Evolutionary conservation across 1,139 yeast genomes (phyloP).

Genomic region (Diutina mesorugosa): DNA sequence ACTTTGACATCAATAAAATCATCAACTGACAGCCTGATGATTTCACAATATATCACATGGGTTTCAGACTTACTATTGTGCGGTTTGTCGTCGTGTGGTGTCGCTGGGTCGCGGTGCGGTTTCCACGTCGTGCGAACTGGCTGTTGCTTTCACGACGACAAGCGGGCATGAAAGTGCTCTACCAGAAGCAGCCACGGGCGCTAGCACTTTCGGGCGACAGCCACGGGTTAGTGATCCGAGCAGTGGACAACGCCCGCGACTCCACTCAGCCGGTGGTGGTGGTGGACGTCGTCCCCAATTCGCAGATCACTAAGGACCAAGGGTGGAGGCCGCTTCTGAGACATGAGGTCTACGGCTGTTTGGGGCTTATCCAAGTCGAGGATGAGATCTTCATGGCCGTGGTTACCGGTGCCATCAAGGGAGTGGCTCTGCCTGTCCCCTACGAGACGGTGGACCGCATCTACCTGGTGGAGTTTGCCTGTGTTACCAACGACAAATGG

Average conservation of each 20-base stretch:
- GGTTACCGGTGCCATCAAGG: slow-evolving; percentile 55
- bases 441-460: slow-evolving; percentile 74
- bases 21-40: too few species aligned
- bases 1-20: too few species aligned
- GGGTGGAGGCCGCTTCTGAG: not conserved
- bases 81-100: too few species aligned
- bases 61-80: too few species aligned
- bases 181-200: not conserved
- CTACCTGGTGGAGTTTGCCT: slow-evolving; percentile 72
- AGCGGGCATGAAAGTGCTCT: not conserved
- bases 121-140: too few species aligned
- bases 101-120: too few species aligned
- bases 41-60: too few species aligned
- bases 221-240: not conserved
- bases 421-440: slow-evolving; percentile 77
- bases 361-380: slow-evolving; percentile 68
- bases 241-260: not conserved
- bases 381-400: slow-evolving; percentile 63
- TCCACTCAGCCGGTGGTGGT: not conserved
- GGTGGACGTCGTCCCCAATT: not conserved
- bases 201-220: not conserved
- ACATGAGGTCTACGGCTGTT: slow-evolving; percentile 40
- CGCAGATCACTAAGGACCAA: not conserved
- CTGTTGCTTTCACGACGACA: not conserved
- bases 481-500: slow-evolving; percentile 64